Conservation (phyloP, 805 yeast species). For the Teunomyces barrocoloradensis region DNA sequence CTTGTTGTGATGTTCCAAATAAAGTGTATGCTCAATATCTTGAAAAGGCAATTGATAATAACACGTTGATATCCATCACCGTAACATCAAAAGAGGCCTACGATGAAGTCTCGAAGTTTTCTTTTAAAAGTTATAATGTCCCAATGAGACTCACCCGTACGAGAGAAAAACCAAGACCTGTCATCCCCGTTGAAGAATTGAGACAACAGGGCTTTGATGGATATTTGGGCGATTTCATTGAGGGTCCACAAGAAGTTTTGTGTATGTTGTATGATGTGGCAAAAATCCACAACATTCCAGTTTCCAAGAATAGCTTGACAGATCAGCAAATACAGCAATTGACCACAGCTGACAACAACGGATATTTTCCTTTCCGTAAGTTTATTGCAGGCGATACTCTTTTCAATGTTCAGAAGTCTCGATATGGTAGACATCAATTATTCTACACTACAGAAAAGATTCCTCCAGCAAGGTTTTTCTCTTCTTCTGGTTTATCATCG, state of each 20-base stretch:
- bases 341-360: slow-evolving; percentile 32
- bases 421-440: slow-evolving; percentile 60
- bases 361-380: slow-evolving; percentile 48
- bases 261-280: slow-evolving; percentile 63
- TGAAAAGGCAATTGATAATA: slow-evolving; percentile 53
- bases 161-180: slow-evolving; percentile 16
- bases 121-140: slow-evolving; percentile 43
- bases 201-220: slow-evolving; percentile 72
- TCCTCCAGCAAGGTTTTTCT: slow-evolving; percentile 27
- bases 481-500: slow-evolving; percentile 31
- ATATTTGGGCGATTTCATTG: slow-evolving; percentile 63
- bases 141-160: slow-evolving; percentile 51
- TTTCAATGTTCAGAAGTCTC: slow-evolving; percentile 53
- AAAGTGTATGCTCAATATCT: slow-evolving; percentile 51
- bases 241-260: slow-evolving; percentile 71
- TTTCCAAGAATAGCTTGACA: slow-evolving; percentile 46
- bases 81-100: slow-evolving; percentile 54
- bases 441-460: slow-evolving; percentile 41
- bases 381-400: slow-evolving; percentile 59
- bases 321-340: slow-evolving; percentile 37
- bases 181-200: slow-evolving; percentile 32
- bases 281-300: slow-evolving; percentile 58
- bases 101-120: slow-evolving; percentile 36
- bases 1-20: slow-evolving; percentile 57
- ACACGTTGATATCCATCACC: slow-evolving; percentile 61